These are phyloP conservation scores for Penicillium janthinellum DNA, from an alignment of 2,329 filamentous ascomycete genomes.

Conservation along the genomic window DNA sequence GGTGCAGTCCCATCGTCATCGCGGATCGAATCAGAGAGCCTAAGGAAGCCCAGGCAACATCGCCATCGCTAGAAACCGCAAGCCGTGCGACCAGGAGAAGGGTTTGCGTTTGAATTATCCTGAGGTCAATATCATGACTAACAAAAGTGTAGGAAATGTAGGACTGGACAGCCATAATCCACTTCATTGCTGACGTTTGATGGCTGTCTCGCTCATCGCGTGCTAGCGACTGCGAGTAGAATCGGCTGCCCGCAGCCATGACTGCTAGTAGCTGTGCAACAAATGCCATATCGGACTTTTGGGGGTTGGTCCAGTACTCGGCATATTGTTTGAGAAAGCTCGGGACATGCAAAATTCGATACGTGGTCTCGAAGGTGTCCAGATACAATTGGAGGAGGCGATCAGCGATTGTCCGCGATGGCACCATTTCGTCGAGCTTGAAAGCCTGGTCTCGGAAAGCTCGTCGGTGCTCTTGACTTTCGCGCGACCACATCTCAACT, in stretches of 20 bases:
- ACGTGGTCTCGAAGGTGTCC: conserved; percentile 58
- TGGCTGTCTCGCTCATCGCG: conserved; percentile 31
- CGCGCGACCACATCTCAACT: conserved; percentile 30
- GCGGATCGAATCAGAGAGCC: conserved; percentile 45
- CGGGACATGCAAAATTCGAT: conserved; percentile 61
- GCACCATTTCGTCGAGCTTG: conserved; percentile 45
- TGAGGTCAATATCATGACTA: conserved; percentile 33
- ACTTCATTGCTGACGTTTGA: conserved; percentile 52
- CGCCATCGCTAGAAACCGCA: conserved; percentile 33
- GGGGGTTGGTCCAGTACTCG: conserved; percentile 53
- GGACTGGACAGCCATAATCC: conserved; percentile 40
- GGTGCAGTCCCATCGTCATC: conserved; percentile 47
- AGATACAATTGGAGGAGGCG: conserved; percentile 58
- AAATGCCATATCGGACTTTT: conserved; percentile 49
- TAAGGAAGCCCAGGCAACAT: conserved; percentile 40
- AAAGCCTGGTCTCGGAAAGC: conserved; percentile 35
- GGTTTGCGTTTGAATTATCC: conserved; percentile 37
- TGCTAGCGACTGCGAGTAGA: conserved; percentile 25
- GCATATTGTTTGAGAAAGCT: conserved; percentile 60
- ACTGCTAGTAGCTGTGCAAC: conserved; percentile 46
- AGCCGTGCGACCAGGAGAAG: conserved; percentile 40
- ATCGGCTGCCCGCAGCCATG: conserved; percentile 50
- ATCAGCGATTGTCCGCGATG: conserved; percentile 50
- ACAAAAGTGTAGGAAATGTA: conserved; percentile 38
- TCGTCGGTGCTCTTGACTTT: conserved; percentile 33